Evolutionary conservation across 495 filamentous ascomycete species (phyloP), one percentile per base, ranked within the genome.

Genomic region (Penicillium parvum): DNA sequence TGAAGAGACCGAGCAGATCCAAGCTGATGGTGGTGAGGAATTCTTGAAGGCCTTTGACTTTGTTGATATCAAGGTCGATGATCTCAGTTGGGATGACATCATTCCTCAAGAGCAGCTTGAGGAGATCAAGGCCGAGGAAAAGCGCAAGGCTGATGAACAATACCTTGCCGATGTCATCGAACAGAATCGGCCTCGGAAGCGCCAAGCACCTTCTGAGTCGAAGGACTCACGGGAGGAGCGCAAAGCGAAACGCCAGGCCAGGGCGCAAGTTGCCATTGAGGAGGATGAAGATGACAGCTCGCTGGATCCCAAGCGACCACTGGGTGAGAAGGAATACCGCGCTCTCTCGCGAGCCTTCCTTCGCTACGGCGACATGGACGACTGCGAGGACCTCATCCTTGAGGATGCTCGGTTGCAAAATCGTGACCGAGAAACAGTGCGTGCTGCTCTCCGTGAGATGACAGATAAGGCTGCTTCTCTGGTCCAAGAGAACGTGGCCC

Each of bases 51-150:
- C 81, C 32, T 86, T 88, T 52, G 82, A 87, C 40, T 92, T 92
- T 47, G 90, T 86, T 3, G 89, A 96, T 53, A 86, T 97, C 64
- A 96, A 96, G 64, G 83, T 96, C 16, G 86, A 94, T 57, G 84
- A 90, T 49, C 75, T 96, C 26, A 85, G 86, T 45, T 98, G 92
- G 92, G 94, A 97, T 51, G 84, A 96, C 41, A 97, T 99, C 57
- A 99, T 99, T 47, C 94, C 92, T 1, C 89, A 88, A 49, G 90
- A 96, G 5, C 78, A 94, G 53, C 78, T 97, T 15, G 90, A 86
- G 16, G 81, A 79, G 36, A 83, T 97, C 61, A 94, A 90, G 60
- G 86, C 81, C 0, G 88, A 94, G 43, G 90, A 96, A 58, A 85
- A 90, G 52, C 78, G 80, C 58, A 85, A 84, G 56, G 79, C 83